A percentile compares a stretch with the other conserved stretches of the same genome.
Conservation (phyloP, 441 rosid species). For the Populus hybrid region DNA sequence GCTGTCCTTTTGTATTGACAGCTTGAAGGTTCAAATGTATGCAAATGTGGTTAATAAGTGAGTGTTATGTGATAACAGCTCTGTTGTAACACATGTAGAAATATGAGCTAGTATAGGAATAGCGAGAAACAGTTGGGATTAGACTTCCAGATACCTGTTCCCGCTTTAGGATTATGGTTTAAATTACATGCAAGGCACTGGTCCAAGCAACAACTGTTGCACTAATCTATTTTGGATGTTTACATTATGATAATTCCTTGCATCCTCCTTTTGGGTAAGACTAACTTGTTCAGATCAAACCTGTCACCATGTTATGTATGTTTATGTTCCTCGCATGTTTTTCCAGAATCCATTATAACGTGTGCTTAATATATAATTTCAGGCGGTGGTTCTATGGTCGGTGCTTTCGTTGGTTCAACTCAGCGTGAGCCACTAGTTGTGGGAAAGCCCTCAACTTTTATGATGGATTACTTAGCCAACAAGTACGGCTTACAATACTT, state of each 20-base stretch:
- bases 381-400: constrained; percentile 98
- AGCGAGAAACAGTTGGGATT: background rate
- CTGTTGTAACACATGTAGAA: background rate
- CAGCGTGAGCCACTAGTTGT: constrained; percentile 76
- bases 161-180: background rate
- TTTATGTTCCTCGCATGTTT: background rate
- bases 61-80: background rate
- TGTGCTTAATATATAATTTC: constrained; percentile 22
- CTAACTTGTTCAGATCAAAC: background rate
- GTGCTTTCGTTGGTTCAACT: constrained; percentile 76
- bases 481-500: constrained; percentile 44
- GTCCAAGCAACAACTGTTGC: background rate
- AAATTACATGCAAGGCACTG: background rate
- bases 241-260: background rate
- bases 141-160: background rate
- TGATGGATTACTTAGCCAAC: constrained; percentile 87
- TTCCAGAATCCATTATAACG: background rate
- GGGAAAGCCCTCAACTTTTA: constrained; percentile 91
- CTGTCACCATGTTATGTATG: background rate
- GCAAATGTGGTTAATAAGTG: too few relatives aligned
- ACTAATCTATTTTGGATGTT: background rate
- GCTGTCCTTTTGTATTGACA: background rate
- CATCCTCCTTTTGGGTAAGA: background rate
- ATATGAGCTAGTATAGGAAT: background rate
- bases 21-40: background rate